Base-by-base conservation (phyloP, 805 yeast species). In the Suhomyces prunicola region DNA sequence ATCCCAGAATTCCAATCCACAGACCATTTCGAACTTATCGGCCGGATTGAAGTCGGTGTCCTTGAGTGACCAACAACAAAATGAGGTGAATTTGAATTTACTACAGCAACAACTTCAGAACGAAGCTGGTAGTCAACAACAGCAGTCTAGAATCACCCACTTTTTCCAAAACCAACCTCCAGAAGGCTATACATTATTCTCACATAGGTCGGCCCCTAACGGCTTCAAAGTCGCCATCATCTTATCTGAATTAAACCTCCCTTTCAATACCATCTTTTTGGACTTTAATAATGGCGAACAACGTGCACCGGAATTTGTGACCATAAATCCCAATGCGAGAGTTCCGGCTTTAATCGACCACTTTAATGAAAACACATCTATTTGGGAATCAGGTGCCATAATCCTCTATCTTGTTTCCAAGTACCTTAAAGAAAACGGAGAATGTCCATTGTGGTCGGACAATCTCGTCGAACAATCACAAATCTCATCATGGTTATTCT, bases 331-430 rank as follows among this genome's bases (percentile, higher is more conserved):
- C 26, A 93, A 93, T 69, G 97, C 97, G 2, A 78, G 98, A 56
- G 96, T 92, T 6, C 98, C 98, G 4, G 96, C 97, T 2, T 79
- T 92, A 51, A 88, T 93, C 50, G 98, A 92, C 69, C 97, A 93
- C 68, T 81, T 81, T 54, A 83, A 83, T 65, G 90, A 86, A 54
- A 87, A 90, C 65, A 80, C 89, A 31, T 80, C 96, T 2, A 80
- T 92, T 27, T 92, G 98, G 98, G 98, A 92, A 71, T 87, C 96
- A 0, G 97, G 98, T 3, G 92, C 97, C 26, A 91, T 92, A 33
- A 83, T 91, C 48, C 75, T 89, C 50, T 94, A 93, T 67, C 72
- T 92, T 56, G 93, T 90, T 29, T 84, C 88, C 56, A 84, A 84
- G 62, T 81, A 79, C 59, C 69, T 81, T 31, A 81, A 80, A 60